Base-by-base conservation (phyloP, 1,284 basidiomycete species). In the Ceratobasidium sp. region DNA sequence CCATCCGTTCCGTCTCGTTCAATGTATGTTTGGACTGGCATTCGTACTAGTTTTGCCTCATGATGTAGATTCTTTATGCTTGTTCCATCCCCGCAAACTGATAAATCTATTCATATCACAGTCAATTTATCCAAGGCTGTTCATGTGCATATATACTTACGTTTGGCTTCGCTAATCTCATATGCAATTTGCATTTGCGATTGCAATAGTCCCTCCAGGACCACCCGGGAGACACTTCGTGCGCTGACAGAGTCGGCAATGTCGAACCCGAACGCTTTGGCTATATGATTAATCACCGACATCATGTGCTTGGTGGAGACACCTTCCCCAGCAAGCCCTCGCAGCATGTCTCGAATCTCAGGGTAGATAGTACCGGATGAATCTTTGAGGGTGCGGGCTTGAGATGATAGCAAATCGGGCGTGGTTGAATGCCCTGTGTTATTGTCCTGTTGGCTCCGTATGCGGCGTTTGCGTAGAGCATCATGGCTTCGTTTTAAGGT, bases 1-100 rank as follows among this genome's bases (percentile, higher is more conserved):
- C n/a, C 23, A 42, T 50, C 7, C 20, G 38, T 2, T 20, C 28
- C 13, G 15, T 40, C 15, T 57, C 40, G 59, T 15, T 7, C 9
- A 10, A 20, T 10, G 28, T 59, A 28, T 10, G 26, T 20, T n/a
- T 7, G 13, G 15, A 46, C 54, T 6, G 56, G 70, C n/a, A 73
- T 46, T 38, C 26, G 44, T 7, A 73, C 48, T 4, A 48, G 17
- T 40, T 38, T 52, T 10, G 70, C 57, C 38, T 73, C 59, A 20
- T 73, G 28, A 38, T 73, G 70, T 33, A 64, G 70, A 23, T 73
- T 73, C 40, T 73, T 73, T 13, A 73, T 73, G 7, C 42, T 50
- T 46, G 57, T 73, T 2, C 70, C 70, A 73, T 73, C 44, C 10
- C 70, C 48, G 64, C 59, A 73, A 12, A 73, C 54, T 17, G 57